Percentiles rank a stretch among this genome's conserved stretches.
Evolutionary conservation across 1,139 yeast genomes (phyloP).

Genomic region (Insectozyma bohioensis): DNA sequence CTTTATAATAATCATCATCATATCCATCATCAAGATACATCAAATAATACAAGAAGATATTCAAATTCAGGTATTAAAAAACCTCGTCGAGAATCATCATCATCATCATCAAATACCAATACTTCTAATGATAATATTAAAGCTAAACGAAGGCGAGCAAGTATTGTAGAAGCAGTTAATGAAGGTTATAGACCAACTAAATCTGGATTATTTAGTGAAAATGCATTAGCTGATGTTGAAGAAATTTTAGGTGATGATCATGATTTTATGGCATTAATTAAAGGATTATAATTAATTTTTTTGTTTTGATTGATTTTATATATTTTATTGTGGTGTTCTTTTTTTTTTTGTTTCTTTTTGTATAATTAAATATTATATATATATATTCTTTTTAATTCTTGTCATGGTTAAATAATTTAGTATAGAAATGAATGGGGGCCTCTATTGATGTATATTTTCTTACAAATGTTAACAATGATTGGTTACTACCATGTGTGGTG

Average conservation of each 20-base stretch:
- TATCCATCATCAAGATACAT: slow-evolving; percentile 2
- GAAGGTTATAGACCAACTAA: slow-evolving; percentile 74
- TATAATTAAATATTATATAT: too few species aligned
- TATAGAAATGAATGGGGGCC: too few species aligned
- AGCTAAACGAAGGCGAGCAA: slow-evolving; percentile 50
- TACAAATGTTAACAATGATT: too few species aligned
- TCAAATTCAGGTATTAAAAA: slow-evolving; percentile 11
- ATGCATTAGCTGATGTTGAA: slow-evolving; percentile 69
- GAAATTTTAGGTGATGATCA: slow-evolving; percentile 51
- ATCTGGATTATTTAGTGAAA: slow-evolving; percentile 72
- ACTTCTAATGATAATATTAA: slow-evolving; percentile 9
- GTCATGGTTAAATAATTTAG: too few species aligned
- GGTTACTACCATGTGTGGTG: too few species aligned
- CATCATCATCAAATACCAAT: not conserved
- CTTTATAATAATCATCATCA: slow-evolving; percentile 25
- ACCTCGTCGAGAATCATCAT: slow-evolving; percentile 8
- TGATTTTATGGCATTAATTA: slow-evolving; percentile 47
- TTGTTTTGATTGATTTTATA: too few species aligned
- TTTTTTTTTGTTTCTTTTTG: too few species aligned
- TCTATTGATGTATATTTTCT: too few species aligned
- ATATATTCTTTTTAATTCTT: too few species aligned
- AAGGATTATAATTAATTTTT: slow-evolving; percentile 40
- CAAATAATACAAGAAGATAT: slow-evolving; percentile 22
- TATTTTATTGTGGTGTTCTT: too few species aligned
- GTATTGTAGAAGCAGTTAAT: slow-evolving; percentile 70